These are phyloP conservation scores for Penicillium subrubescens DNA, from an alignment of 495 filamentous ascomycete species.

Conservation along the genomic window DNA sequence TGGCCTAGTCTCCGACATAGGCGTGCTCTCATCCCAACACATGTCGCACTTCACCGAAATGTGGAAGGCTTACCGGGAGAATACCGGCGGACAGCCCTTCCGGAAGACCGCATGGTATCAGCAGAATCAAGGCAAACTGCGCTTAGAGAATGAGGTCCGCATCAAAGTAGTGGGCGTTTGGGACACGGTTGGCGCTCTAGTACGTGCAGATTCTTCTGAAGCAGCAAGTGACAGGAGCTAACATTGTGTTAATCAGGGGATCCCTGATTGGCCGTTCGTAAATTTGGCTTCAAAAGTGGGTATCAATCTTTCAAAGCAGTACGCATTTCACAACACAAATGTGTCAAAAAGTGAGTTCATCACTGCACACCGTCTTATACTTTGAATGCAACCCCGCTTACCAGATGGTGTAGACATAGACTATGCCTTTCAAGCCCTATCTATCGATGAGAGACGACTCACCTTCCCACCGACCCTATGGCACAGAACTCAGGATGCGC, in stretches of 20 bases:
- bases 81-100: slow-evolving; percentile 18
- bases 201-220: background rate
- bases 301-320: background rate
- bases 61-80: slow-evolving; percentile 49
- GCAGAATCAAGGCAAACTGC: background rate
- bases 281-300: slow-evolving; percentile 11
- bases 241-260: slow-evolving; percentile 2
- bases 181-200: slow-evolving; percentile 57
- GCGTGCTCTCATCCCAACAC: slow-evolving; percentile 41
- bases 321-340: slow-evolving; percentile 3
- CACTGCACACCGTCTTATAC: slow-evolving; percentile 3
- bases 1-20: slow-evolving; percentile 53
- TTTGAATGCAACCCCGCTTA: slow-evolving; percentile 18
- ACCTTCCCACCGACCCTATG: slow-evolving; percentile 58
- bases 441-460: slow-evolving; percentile 55
- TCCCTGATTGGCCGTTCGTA: slow-evolving; percentile 7
- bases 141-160: slow-evolving; percentile 1
- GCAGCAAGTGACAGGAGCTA: background rate
- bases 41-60: slow-evolving; percentile 44
- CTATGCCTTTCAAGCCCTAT: slow-evolving; percentile 61
- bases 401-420: slow-evolving; percentile 35
- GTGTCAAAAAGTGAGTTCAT: slow-evolving; percentile 25
- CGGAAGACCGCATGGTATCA: slow-evolving; percentile 13
- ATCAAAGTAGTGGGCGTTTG: slow-evolving; percentile 56
- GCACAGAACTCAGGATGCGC: slow-evolving; percentile 27